Conservation (phyloP, 73 alveolate genomes). For the Uronychia setigera region DNA sequence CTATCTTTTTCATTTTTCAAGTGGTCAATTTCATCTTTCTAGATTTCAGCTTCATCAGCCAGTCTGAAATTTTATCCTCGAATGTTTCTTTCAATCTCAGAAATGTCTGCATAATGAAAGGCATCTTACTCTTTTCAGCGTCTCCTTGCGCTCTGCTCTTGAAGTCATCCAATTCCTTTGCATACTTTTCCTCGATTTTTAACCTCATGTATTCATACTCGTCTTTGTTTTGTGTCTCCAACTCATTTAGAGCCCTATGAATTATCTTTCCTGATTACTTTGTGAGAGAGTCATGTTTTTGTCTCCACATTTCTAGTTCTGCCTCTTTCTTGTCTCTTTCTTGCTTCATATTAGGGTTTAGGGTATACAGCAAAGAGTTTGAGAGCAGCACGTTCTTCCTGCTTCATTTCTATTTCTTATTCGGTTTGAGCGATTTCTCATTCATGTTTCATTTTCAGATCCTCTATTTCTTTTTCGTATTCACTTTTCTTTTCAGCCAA, state of each 20-base stretch:
- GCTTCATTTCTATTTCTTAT: conserved; percentile 16
- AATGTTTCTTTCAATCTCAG: conserved; percentile 65
- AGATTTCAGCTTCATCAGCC: conserved; percentile 54
- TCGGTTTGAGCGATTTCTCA: conserved; percentile 24
- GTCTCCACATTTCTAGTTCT: conserved; percentile 29
- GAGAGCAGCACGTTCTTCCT: not conserved
- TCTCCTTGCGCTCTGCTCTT: conserved; percentile 52
- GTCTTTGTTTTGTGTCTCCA: conserved; percentile 30
- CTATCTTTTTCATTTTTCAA: conserved; percentile 13
- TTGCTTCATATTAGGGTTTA: not conserved
- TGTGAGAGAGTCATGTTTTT: conserved; percentile 20
- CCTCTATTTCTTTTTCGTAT: conserved; percentile 20
- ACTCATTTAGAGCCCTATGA: conserved; percentile 11
- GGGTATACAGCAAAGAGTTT: not conserved
- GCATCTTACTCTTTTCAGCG: conserved; percentile 51
- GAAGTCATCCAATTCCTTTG: conserved; percentile 34
- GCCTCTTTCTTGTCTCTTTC: conserved; percentile 31
- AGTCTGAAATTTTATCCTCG: conserved; percentile 47
- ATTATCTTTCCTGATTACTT: not conserved
- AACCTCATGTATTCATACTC: conserved; percentile 38
- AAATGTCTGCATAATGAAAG: conserved; percentile 19
- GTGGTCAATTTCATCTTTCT: conserved; percentile 45
- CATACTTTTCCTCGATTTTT: conserved; percentile 52
- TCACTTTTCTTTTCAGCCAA: not conserved
- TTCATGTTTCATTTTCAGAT: conserved; percentile 26